A percentile compares a stretch with the other conserved stretches of the same genome.
phyloP scores from a whole-genome alignment of 163 green algal genomes.

The Prototheca wickerhamii region DNA sequence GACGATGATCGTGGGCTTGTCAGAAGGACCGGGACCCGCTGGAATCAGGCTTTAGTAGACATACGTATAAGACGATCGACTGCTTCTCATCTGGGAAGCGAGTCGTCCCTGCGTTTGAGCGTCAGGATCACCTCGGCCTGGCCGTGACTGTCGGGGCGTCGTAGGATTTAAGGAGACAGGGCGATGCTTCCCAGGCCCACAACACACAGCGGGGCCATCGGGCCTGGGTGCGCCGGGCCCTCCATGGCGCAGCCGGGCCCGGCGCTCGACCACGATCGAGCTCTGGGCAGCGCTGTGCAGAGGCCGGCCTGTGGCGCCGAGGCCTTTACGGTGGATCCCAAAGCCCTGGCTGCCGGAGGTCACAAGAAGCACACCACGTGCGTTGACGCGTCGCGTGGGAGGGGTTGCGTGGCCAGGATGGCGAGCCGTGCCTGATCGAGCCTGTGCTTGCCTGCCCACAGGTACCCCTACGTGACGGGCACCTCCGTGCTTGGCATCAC shows the following conservation, averaged over 20 bases:
- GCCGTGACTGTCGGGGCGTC: too few species aligned
- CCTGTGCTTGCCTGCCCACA: constrained; percentile 15
- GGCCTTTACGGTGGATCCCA: constrained; percentile 63
- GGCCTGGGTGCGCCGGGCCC: constrained; percentile 59
- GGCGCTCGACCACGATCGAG: constrained; percentile 23
- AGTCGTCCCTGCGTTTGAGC: too few species aligned
- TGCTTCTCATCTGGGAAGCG: too few species aligned
- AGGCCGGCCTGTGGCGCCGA: constrained; percentile 47
- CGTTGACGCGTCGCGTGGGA: neutral
- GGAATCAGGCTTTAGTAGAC: too few species aligned
- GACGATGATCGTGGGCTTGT: too few species aligned
- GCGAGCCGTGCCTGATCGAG: neutral
- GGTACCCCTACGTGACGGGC: constrained; percentile 89
- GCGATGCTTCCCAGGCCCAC: constrained; percentile 54
- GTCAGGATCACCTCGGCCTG: too few species aligned
- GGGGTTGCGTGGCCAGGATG: neutral
- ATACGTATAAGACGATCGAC: too few species aligned
- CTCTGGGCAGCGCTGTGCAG: constrained; percentile 25
- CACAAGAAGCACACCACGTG: constrained; percentile 65
- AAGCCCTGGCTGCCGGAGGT: constrained; percentile 15
- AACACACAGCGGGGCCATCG: constrained; percentile 57
- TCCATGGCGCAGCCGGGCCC: constrained; percentile 51
- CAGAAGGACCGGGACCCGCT: too few species aligned
- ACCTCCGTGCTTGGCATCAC: constrained; percentile 90
- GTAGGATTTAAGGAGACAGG: too few species aligned